A percentile compares a stretch with the other conserved stretches of the same genome.
phyloP scores from a whole-genome alignment of 1,139 yeast species.

The Wickerhamomyces sp. region DNA sequence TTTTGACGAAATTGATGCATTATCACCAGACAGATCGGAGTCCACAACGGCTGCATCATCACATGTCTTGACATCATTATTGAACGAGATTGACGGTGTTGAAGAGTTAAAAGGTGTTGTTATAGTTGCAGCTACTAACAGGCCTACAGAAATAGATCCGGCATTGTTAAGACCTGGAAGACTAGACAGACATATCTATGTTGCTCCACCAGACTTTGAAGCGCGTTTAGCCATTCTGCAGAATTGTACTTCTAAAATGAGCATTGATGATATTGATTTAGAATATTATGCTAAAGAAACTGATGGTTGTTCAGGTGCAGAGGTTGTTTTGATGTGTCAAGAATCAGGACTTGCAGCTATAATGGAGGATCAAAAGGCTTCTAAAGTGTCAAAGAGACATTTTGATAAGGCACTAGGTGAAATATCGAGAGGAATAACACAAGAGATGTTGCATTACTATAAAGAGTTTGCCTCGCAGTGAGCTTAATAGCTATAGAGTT shows the following conservation, averaged over 20 bases:
- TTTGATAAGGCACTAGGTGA: constrained; percentile 67
- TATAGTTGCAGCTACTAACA: constrained; percentile 90
- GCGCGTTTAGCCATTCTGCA: constrained; percentile 75
- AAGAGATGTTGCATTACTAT: constrained; percentile 78
- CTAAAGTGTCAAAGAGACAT: constrained; percentile 53
- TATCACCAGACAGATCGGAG: constrained; percentile 68
- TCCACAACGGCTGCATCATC: constrained; percentile 70
- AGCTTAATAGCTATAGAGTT: too few relatives aligned
- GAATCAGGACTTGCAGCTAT: constrained; percentile 94
- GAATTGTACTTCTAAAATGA: constrained; percentile 60
- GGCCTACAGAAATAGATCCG: constrained; percentile 89
- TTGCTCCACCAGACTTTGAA: constrained; percentile 79
- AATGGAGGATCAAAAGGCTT: constrained; percentile 63
- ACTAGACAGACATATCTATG: constrained; percentile 86
- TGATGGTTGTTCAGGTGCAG: constrained; percentile 96
- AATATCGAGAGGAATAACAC: constrained; percentile 73
- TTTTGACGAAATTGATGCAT: constrained; percentile 93
- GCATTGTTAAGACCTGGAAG: constrained; percentile 94
- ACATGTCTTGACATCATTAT: constrained; percentile 80
- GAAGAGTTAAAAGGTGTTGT: constrained; percentile 92
- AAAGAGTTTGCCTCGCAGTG: constrained; percentile 63
- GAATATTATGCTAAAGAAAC: constrained; percentile 55
- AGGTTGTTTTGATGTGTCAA: constrained; percentile 84
- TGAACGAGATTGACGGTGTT: constrained; percentile 95
- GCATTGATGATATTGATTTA: constrained; percentile 42